Evolutionary conservation across 495 filamentous ascomycete genomes (phyloP).

Genomic region (Viridothelium virens): DNA sequence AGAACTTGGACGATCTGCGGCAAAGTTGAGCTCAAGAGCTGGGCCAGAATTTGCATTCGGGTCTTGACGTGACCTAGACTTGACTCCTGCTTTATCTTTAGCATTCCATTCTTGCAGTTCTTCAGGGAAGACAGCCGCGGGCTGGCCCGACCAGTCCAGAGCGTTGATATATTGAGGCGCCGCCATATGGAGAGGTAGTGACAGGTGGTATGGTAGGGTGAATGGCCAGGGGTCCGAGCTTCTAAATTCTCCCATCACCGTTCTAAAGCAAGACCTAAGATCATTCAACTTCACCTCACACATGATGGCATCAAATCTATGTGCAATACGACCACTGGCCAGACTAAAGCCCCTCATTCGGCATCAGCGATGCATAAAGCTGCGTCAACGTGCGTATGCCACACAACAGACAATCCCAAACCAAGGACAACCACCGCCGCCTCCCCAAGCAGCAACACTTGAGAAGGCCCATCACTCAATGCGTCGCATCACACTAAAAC

Average conservation of each 20-base stretch:
- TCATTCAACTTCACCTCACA: background rate
- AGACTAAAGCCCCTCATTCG: background rate
- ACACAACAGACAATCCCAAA: background rate
- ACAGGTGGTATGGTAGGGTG: background rate
- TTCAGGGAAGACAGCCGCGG: background rate
- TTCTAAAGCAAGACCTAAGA: background rate
- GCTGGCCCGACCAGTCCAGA: background rate
- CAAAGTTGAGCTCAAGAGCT: background rate
- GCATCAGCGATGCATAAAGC: slow-evolving; percentile 2
- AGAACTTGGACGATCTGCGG: background rate
- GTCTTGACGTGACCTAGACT: background rate
- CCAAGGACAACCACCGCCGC: background rate
- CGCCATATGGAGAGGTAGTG: background rate
- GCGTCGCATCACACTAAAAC: slow-evolving; percentile 21
- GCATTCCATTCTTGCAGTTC: background rate
- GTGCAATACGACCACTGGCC: background rate
- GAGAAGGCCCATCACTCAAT: background rate
- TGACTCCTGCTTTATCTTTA: background rate
- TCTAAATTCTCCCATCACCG: background rate
- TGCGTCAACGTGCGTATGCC: background rate
- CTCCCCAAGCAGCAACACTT: background rate
- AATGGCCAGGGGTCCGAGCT: too few relatives aligned
- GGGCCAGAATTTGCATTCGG: too few relatives aligned
- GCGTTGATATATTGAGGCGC: background rate
- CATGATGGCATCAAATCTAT: background rate